A percentile compares a stretch with the other conserved stretches of the same genome.
Conservation (phyloP, 2,329 filamentous ascomycete species). For the Colletotrichum gigasporum region DNA sequence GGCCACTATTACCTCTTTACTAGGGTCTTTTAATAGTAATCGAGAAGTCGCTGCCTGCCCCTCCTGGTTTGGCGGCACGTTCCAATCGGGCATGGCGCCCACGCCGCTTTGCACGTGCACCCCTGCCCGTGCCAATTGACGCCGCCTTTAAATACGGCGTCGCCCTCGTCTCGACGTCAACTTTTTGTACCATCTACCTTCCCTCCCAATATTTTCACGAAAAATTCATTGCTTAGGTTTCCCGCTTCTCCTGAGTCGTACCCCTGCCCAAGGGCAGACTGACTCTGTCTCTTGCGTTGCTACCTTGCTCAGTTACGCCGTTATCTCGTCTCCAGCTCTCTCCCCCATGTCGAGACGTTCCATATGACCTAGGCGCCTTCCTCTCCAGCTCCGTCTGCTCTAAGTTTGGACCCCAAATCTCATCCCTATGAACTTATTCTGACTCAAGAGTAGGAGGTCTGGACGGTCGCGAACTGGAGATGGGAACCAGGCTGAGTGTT, state of each 20-base stretch:
- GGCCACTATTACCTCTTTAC: too few relatives aligned
- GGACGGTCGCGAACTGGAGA: not conserved
- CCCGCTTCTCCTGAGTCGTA: not conserved
- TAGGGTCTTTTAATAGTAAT: too few relatives aligned
- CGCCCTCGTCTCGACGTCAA: not conserved
- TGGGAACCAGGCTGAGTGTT: not conserved
- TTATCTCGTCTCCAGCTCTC: not conserved
- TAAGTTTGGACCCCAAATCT: not conserved
- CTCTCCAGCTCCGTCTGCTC: too few relatives aligned
- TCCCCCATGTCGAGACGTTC: not conserved
- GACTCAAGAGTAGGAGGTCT: not conserved
- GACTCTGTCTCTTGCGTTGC: not conserved
- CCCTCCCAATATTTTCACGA: not conserved
- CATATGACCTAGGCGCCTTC: not conserved
- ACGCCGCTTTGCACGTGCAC: not conserved
- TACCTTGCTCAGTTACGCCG: not conserved
- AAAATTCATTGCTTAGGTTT: not conserved
- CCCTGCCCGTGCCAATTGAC: not conserved
- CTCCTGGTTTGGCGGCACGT: too few relatives aligned
- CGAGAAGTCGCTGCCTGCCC: too few relatives aligned
- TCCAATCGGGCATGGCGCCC: not conserved
- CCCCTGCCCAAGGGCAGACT: not conserved
- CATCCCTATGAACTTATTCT: not conserved
- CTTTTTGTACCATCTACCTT: not conserved
- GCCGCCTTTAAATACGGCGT: not conserved